A percentile compares a stretch with the other conserved stretches of the same genome.
Conservation (phyloP, 192 early-diverging fungal species). For the Coemansia sp. region DNA sequence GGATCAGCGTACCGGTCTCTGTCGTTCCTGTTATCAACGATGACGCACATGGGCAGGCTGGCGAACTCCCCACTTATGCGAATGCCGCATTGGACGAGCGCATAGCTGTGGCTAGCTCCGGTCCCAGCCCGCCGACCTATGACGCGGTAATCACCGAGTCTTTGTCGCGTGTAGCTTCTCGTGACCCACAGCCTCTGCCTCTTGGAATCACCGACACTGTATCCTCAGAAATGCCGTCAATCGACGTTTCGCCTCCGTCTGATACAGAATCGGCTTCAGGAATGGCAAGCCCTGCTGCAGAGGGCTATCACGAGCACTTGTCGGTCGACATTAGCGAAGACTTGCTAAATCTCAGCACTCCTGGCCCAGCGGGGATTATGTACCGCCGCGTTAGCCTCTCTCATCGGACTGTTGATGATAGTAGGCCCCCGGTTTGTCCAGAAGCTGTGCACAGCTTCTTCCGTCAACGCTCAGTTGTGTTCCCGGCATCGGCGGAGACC, state of each 20-base stretch:
- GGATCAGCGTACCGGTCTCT: slow-evolving; percentile 54
- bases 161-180: slow-evolving; percentile 7
- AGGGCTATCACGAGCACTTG: not conserved
- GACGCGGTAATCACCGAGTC: slow-evolving; percentile 32
- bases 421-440: slow-evolving; percentile 33
- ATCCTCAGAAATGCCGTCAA: not conserved
- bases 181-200: not conserved
- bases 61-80: slow-evolving; percentile 47
- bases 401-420: slow-evolving; percentile 21
- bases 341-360: not conserved
- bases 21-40: slow-evolving; percentile 45
- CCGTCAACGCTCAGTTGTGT: slow-evolving; percentile 37
- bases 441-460: slow-evolving; percentile 34
- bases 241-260: not conserved
- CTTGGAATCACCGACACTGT: not conserved
- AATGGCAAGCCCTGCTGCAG: not conserved
- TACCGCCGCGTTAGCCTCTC: slow-evolving; percentile 22
- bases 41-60: slow-evolving; percentile 10
- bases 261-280: not conserved
- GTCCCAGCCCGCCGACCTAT: slow-evolving; percentile 44
- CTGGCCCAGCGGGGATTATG: not conserved
- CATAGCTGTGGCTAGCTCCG: slow-evolving; percentile 26
- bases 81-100: slow-evolving; percentile 43
- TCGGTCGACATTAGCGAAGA: not conserved
- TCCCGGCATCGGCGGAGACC: slow-evolving; percentile 46